phyloP scores from a whole-genome alignment of 2,329 filamentous ascomycete species.

The Calonectria crousiana region DNA sequence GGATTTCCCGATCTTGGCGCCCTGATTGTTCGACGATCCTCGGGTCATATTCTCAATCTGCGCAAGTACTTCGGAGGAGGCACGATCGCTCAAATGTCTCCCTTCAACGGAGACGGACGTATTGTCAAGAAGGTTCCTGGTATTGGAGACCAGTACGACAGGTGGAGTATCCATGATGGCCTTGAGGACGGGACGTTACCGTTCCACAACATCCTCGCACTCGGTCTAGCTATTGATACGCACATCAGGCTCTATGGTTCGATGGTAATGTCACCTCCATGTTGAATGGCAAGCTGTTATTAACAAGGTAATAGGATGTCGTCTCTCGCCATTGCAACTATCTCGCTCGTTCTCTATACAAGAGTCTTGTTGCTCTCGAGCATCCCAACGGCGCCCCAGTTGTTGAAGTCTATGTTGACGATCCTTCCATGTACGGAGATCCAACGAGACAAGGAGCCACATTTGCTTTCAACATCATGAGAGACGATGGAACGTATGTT shows the following conservation, averaged over 20 bases:
- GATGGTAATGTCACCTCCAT: conserved; percentile 52
- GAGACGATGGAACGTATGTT: conserved; percentile 64
- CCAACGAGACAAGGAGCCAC: conserved; percentile 69
- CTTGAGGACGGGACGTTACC: conserved; percentile 77
- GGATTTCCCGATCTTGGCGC: conserved; percentile 75
- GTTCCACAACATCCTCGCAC: conserved; percentile 73
- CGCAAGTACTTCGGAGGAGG: conserved; percentile 77
- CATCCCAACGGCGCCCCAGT: conserved; percentile 66
- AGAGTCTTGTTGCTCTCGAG: conserved; percentile 59
- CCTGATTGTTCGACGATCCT: conserved; percentile 67
- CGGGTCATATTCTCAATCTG: conserved; percentile 65
- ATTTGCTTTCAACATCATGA: conserved; percentile 72
- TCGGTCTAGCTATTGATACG: conserved; percentile 69
- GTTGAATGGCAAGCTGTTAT: neutral
- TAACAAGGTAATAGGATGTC: conserved; percentile 47
- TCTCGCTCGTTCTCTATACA: conserved; percentile 63
- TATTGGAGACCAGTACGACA: conserved; percentile 49
- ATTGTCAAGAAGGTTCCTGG: conserved; percentile 54
- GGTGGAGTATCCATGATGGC: conserved; percentile 66
- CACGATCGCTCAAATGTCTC: conserved; percentile 69
- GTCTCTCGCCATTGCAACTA: conserved; percentile 69
- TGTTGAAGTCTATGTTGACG: conserved; percentile 68
- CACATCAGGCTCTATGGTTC: conserved; percentile 68
- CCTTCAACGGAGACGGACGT: conserved; percentile 37
- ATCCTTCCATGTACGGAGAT: conserved; percentile 59